phyloP scores from a whole-genome alignment of 2,329 filamentous ascomycete species.

The Neocucurbitaria cava region DNA sequence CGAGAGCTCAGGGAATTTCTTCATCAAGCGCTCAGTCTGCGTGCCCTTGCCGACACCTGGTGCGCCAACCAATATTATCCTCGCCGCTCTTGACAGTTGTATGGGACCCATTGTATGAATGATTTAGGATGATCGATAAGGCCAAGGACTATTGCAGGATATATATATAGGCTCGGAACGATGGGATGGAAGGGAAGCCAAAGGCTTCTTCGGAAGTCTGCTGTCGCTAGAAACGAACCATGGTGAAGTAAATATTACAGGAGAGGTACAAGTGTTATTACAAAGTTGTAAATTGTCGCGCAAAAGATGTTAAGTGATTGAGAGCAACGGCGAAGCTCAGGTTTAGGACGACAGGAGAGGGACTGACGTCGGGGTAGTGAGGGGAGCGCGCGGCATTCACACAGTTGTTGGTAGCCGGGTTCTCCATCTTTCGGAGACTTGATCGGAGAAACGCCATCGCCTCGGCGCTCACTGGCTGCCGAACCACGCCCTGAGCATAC shows the following conservation, averaged over 20 bases:
- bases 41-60: constrained; percentile 98
- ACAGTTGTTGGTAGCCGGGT: constrained; percentile 6
- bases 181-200: constrained; percentile 34
- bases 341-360: not conserved
- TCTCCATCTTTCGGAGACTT: constrained; percentile 8
- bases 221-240: constrained; percentile 30
- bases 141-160: constrained; percentile 1
- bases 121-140: not conserved
- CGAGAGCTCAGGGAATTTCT: constrained; percentile 85
- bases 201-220: constrained; percentile 27
- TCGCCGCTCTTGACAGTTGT: constrained; percentile 69
- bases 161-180: constrained; percentile 15
- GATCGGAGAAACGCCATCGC: constrained; percentile 7
- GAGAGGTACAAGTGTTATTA: not conserved
- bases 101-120: constrained; percentile 27
- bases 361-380: constrained; percentile 6
- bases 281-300: not conserved
- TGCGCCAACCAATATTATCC: constrained; percentile 92
- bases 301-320: not conserved
- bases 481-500: not conserved
- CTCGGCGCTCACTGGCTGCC: constrained; percentile 7
- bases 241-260: constrained; percentile 3
- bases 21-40: constrained; percentile 86
- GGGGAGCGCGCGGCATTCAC: constrained; percentile 10
- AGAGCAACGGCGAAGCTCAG: not conserved